Percentiles rank a stretch among this genome's conserved stretches.
Conservation (phyloP, 768 basidiomycete genomes). For the Lactarius pseudohatsudake region DNA sequence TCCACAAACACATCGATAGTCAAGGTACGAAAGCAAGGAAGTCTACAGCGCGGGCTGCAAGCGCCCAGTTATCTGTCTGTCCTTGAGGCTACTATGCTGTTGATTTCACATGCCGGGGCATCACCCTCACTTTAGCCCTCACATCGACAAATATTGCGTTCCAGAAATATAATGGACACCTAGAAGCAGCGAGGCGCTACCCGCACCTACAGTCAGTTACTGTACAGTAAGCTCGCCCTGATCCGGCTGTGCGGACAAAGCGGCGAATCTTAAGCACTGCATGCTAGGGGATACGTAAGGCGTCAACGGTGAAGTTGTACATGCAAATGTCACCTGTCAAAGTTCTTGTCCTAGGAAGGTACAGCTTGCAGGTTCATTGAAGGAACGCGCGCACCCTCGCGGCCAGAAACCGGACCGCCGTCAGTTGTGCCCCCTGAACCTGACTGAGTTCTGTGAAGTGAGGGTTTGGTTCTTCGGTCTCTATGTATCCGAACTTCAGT, state of each 20-base stretch:
- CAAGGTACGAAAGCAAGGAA: background rate
- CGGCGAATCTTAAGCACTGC: constrained; percentile 74
- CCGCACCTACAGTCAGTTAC: constrained; percentile 55
- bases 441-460: too few relatives aligned
- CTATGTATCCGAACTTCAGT: too few relatives aligned
- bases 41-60: background rate
- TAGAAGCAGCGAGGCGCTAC: background rate
- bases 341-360: background rate
- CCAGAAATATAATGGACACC: background rate
- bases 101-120: background rate
- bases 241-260: constrained; percentile 83
- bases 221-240: constrained; percentile 68
- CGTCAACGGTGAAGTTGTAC: constrained; percentile 38
- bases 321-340: background rate
- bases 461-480: too few relatives aligned
- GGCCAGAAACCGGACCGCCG: too few relatives aligned
- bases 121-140: background rate
- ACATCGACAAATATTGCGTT: background rate
- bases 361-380: background rate
- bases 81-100: background rate
- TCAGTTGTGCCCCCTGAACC: too few relatives aligned
- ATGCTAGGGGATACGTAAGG: too few relatives aligned
- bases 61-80: background rate
- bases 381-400: too few relatives aligned
- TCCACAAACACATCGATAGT: background rate